Percentiles rank a stretch among this genome's conserved stretches.
Conservation (phyloP, 2,329 filamentous ascomycete species). For the Xylariales sp. region DNA sequence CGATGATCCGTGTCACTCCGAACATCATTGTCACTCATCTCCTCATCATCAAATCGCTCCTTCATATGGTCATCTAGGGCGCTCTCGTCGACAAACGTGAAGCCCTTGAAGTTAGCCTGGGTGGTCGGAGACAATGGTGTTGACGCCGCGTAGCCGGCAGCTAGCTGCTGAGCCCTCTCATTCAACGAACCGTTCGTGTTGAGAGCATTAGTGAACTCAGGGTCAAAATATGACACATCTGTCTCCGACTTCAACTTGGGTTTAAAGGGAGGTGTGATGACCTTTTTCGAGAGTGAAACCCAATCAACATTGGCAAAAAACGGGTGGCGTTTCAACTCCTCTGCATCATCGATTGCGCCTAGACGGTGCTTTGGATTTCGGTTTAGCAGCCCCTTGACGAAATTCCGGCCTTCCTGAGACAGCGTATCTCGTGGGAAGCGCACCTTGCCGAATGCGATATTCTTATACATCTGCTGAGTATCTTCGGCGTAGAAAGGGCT, state of each 20-base stretch:
- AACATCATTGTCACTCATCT: constrained; percentile 67
- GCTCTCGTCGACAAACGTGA: constrained; percentile 99
- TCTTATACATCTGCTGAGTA: constrained; percentile 99
- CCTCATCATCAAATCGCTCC: constrained; percentile 64
- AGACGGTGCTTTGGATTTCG: constrained; percentile 96
- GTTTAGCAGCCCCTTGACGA: constrained; percentile 97
- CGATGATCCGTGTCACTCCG: constrained; percentile 57
- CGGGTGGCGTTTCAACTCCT: constrained; percentile 91
- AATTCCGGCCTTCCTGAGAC: constrained; percentile 94
- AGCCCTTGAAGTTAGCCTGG: constrained; percentile 98
- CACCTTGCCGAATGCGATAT: constrained; percentile 99
- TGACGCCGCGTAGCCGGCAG: constrained; percentile 85
- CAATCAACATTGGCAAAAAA: constrained; percentile 97
- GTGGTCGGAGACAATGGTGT: constrained; percentile 95
- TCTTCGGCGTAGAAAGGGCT: constrained; percentile 99
- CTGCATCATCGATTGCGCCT: constrained; percentile 89
- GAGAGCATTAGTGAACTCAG: constrained; percentile 95
- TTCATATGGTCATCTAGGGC: constrained; percentile 88
- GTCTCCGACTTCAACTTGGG: constrained; percentile 95
- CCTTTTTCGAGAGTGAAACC: constrained; percentile 87
- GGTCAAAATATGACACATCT: constrained; percentile 98
- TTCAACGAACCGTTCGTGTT: constrained; percentile 90
- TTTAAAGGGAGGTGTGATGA: constrained; percentile 96
- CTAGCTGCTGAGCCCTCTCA: constrained; percentile 86
- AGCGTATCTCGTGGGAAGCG: constrained; percentile 94